Evolutionary conservation across 768 basidiomycete species (phyloP).

Genomic region (Termitomyces sp.): DNA sequence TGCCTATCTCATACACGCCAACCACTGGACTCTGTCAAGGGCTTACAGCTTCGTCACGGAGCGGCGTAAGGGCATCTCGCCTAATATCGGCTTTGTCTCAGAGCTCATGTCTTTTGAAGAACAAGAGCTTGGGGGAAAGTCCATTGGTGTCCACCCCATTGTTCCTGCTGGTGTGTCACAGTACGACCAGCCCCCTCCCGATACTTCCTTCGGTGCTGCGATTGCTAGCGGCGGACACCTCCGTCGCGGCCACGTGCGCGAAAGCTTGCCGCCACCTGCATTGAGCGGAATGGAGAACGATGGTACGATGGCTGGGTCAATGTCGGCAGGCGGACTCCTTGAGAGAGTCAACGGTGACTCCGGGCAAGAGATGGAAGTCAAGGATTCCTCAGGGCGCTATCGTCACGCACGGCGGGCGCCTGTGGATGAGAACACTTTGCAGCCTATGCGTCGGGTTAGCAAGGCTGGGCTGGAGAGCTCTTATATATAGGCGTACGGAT

Average conservation of each 20-base stretch:
- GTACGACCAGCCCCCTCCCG: conserved; percentile 19
- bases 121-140: conserved; percentile 77
- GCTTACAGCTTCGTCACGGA: conserved; percentile 93
- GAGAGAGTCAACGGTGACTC: conserved; percentile 56
- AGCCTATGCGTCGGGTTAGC: conserved; percentile 86
- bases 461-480: conserved; percentile 90
- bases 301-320: conserved; percentile 26
- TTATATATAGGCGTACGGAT: conserved; percentile 8
- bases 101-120: conserved; percentile 98
- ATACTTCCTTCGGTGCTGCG: conserved; percentile 38
- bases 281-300: conserved; percentile 21
- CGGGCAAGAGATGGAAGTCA: conserved; percentile 86
- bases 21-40: conserved; percentile 91
- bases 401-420: conserved; percentile 84
- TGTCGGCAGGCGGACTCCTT: conserved; percentile 34
- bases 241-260: conserved; percentile 64
- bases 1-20: conserved; percentile 95
- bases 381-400: conserved; percentile 82
- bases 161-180: conserved; percentile 20
- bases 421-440: conserved; percentile 83
- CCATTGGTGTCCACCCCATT: conserved; percentile 57
- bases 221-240: conserved; percentile 32
- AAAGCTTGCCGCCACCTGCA: conserved; percentile 63
- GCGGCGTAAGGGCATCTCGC: conserved; percentile 90
- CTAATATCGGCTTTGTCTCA: conserved; percentile 96